Evolutionary conservation across 2,329 filamentous ascomycete genomes (phyloP).

Genomic region (Lanzia echinophila): DNA sequence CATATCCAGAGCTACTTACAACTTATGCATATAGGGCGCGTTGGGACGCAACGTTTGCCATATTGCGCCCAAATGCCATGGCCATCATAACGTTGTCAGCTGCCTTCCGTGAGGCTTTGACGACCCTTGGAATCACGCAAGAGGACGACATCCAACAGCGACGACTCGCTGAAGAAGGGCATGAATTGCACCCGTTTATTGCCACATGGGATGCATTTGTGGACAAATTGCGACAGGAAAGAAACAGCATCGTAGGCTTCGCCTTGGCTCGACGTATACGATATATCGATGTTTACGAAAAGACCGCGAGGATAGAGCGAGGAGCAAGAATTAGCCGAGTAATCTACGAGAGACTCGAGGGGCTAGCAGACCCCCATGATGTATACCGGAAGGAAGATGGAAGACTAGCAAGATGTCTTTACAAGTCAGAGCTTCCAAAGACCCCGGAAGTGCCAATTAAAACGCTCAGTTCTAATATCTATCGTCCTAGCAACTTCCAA

Average conservation of each 20-base stretch:
- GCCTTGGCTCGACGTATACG: conserved; percentile 3
- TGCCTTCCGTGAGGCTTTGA: background rate
- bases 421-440: background rate
- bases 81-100: conserved; percentile 1
- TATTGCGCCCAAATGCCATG: background rate
- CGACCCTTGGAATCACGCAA: background rate
- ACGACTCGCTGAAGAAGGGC: no score
- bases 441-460: background rate
- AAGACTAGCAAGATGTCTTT: background rate
- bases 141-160: background rate
- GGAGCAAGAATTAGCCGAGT: no score
- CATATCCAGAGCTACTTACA: background rate
- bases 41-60: background rate
- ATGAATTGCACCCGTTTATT: background rate
- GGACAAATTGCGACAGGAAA: background rate
- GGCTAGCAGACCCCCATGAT: background rate
- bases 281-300: background rate
- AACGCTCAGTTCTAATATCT: background rate
- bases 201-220: background rate
- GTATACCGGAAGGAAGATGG: background rate
- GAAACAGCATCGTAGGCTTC: background rate
- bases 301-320: background rate
- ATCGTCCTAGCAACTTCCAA: background rate
- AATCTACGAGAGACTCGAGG: background rate
- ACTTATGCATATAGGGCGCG: background rate